Base-by-base conservation (phyloP, 1,284 basidiomycete species). In the Bondarzewia mesenterica region DNA sequence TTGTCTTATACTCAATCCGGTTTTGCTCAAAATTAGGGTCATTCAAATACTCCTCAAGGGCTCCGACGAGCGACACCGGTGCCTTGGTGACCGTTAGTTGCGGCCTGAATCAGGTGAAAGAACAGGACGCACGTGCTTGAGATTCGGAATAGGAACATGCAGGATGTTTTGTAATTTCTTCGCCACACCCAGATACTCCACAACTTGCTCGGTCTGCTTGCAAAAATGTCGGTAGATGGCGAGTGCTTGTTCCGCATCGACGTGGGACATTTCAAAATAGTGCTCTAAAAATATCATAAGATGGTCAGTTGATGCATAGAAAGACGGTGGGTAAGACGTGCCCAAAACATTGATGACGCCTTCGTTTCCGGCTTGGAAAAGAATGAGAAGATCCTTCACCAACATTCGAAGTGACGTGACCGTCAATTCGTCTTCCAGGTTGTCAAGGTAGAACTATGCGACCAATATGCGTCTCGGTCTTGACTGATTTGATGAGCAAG, bases 211-310 rank as follows among this genome's bases (percentile, higher is more conserved):
- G 0, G 95, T 94, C 64, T 99, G 93, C 52, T 82, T 84, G 69
- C 93, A 96, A 67, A 99, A 99, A 53, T 87, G 81, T 51, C 92
- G 89, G 71, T 99, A 99, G 53, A 98, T 85, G 26, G 74, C 71
- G 27, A 99, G 78, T 2, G 96, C 89, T 32, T 89, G 82, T 47
- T 80, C 73, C 0, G 95, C 96, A 63, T 99, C 95, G 20, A 85
- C 68, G 56, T 90, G 87, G 3, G 93, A 92, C 96, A 99, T 99
- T 63, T 98, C 95, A 62, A 99, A 98, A 68, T 98, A 99, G 68
- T 96, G 89, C 63, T 98, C 96, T 90, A 55, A 32, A n/a, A 27
- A 47, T 23, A 21, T 8, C 18, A 14, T 25, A 6, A 16, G 10
- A 1, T 23, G 21, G 38, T 3, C 35, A 2, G 7, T 41, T 22